Evolutionary conservation across 768 basidiomycete species (phyloP).

Genomic region (Thelephora ganbajun): DNA sequence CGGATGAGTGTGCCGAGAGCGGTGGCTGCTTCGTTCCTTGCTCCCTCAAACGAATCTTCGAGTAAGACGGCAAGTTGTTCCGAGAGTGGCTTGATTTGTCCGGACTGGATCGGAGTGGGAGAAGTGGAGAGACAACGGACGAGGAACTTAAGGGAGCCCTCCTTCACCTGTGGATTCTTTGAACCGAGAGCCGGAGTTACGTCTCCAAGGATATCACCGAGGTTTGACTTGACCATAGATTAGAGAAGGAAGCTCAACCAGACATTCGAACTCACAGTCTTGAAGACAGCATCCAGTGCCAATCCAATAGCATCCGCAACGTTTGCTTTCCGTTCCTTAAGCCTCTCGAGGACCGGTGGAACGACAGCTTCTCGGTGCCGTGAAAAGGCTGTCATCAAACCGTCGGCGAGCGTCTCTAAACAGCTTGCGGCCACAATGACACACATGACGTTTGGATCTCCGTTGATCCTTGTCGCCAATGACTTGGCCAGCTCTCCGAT

Average conservation of each 20-base stretch:
- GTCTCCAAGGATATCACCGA: slow-evolving; percentile 77
- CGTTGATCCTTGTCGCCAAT: slow-evolving; percentile 67
- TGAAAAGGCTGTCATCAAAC: slow-evolving; percentile 60
- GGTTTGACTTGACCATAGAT: slow-evolving; percentile 38
- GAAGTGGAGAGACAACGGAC: slow-evolving; percentile 65
- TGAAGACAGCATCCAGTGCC: slow-evolving; percentile 81
- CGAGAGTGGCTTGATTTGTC: slow-evolving; percentile 71
- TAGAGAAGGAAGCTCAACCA: slow-evolving; percentile 1
- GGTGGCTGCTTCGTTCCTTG: slow-evolving; percentile 79
- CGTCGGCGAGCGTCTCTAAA: slow-evolving; percentile 76
- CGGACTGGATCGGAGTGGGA: slow-evolving; percentile 48
- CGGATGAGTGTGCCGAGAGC: slow-evolving; percentile 88
- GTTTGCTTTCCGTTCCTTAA: slow-evolving; percentile 88
- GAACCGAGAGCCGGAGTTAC: slow-evolving; percentile 61
- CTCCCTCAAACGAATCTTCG: slow-evolving; percentile 82
- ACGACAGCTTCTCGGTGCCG: slow-evolving; percentile 61
- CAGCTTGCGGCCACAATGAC: slow-evolving; percentile 81
- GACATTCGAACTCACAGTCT: slow-evolving; percentile 42
- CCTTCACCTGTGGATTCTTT: slow-evolving; percentile 96
- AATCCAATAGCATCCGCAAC: slow-evolving; percentile 83
- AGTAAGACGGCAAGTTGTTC: slow-evolving; percentile 63
- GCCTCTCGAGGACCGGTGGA: slow-evolving; percentile 65
- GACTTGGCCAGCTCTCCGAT: slow-evolving; percentile 64
- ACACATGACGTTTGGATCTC: slow-evolving; percentile 91
- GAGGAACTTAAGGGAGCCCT: slow-evolving; percentile 81